A percentile compares a stretch with the other conserved stretches of the same genome.
Conservation (phyloP, 2,329 filamentous ascomycete genomes). For the Saccharata proteae region DNA sequence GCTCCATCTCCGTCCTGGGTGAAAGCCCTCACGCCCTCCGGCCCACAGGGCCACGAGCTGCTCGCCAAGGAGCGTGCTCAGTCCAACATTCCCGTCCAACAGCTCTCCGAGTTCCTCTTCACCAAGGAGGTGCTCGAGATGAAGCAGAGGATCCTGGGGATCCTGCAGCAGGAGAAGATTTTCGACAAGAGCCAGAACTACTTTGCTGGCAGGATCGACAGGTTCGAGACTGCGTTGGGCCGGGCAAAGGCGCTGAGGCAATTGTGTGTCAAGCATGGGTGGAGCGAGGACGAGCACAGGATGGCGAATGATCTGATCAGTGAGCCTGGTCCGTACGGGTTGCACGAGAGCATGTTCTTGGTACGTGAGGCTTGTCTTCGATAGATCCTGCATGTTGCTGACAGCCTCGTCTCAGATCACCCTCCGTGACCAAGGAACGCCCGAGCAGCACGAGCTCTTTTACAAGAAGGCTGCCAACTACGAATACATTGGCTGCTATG, state of each 20-base stretch:
- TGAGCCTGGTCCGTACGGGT: slow-evolving; percentile 61
- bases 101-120: slow-evolving; percentile 57
- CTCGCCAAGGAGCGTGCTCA: slow-evolving; percentile 55
- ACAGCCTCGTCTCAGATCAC: slow-evolving; percentile 39
- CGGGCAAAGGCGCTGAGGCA: slow-evolving; percentile 59
- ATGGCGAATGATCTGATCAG: slow-evolving; percentile 57
- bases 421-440: slow-evolving; percentile 56
- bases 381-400: slow-evolving; percentile 6
- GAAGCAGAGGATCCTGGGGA: slow-evolving; percentile 47
- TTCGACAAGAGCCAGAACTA: slow-evolving; percentile 74
- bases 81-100: slow-evolving; percentile 54
- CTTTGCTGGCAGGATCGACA: slow-evolving; percentile 56
- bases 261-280: slow-evolving; percentile 53
- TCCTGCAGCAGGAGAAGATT: slow-evolving; percentile 55
- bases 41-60: slow-evolving; percentile 57
- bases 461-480: slow-evolving; percentile 56
- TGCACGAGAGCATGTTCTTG: slow-evolving; percentile 61
- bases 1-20: slow-evolving; percentile 49
- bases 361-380: slow-evolving; percentile 20
- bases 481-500: slow-evolving; percentile 66
- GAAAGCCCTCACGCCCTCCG: slow-evolving; percentile 51
- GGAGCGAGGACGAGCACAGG: slow-evolving; percentile 51
- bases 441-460: slow-evolving; percentile 63
- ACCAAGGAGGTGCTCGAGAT: slow-evolving; percentile 51
- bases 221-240: slow-evolving; percentile 57